Evolutionary conservation across 2,329 filamentous ascomycete genomes (phyloP), one percentile per base, ranked within the genome.

Genomic region (Xylaria sp.): DNA sequence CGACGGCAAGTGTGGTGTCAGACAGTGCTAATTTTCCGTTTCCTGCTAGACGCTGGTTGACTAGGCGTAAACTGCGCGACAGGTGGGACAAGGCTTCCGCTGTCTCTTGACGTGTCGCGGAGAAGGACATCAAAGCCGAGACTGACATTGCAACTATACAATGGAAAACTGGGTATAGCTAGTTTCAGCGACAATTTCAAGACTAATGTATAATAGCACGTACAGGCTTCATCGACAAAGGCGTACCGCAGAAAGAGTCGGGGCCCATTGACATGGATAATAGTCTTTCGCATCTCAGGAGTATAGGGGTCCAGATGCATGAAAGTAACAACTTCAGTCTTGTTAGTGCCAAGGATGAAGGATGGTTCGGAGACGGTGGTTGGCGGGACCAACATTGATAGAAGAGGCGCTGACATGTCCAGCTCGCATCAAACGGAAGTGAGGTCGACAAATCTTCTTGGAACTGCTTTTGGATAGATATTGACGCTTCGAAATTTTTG

Each of bases 141-240:
- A 72, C 69, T 6, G 67, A 73, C 59, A 72, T 55, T 16, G 79
- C 77, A 27, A 79, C 65, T 5, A 72, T 65, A 27, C 73, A 71
- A 62, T 79, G 77, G 68, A 79, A 79, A 60, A 71, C 69, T 71
- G 27, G n/a, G 13, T 18, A 16, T 12, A 42, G 25, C 64, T 40
- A 61, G 35, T 47, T 13, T 3, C 2, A 53, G 50, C 21, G 29
- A 23, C 9, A 29, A 6, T 23, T 23, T 18, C 18, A n/a, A 12
- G 12, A 10, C 9, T 23, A 6, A 16, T 23, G 13, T 4, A 5
- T 13, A 32, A 29, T 37, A 21, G 8, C 21, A 71, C 75, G 62
- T 65, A 79, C 78, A 79, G 25, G 77, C 78, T 70, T 80, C 75
- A 44, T 79, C 77, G 32, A 71, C 25, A 40, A 78, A 75, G 40